Evolutionary conservation across 495 filamentous ascomycete genomes (phyloP).

Genomic region (Penicillium pancosmium): DNA sequence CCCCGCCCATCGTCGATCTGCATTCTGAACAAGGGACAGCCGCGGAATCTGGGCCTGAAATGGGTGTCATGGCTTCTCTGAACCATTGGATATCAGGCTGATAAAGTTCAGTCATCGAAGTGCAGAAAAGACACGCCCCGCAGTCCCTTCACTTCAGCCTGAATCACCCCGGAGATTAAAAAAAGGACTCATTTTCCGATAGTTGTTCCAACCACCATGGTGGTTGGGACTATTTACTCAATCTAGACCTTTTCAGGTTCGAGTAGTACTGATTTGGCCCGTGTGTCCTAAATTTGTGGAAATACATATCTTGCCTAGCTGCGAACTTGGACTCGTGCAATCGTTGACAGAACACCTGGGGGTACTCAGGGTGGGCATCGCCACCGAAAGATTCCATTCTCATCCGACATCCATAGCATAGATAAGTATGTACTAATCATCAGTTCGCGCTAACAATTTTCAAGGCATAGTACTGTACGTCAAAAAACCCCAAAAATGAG

Average conservation of each 20-base stretch:
- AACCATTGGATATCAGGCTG: neutral
- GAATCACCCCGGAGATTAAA: conserved; percentile 3
- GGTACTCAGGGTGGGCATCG: too few species aligned
- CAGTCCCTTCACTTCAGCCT: neutral
- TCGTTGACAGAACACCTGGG: too few species aligned
- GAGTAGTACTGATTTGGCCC: neutral
- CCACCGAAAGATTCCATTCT: too few species aligned
- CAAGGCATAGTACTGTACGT: neutral
- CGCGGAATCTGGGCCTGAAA: conserved; percentile 1
- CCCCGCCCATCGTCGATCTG: conserved; percentile 11
- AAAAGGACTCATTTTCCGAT: neutral
- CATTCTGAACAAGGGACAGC: neutral
- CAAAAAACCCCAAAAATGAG: neutral
- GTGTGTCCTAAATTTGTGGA: neutral
- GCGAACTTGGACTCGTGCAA: too few species aligned
- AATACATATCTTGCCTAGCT: neutral
- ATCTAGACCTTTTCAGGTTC: neutral
- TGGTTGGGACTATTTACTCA: neutral
- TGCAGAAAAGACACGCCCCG: neutral
- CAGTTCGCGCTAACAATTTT: too few species aligned
- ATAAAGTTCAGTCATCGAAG: conserved; percentile 7
- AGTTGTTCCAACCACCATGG: neutral
- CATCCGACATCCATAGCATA: too few species aligned
- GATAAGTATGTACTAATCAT: too few species aligned
- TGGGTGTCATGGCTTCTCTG: neutral